Conservation (phyloP, 805 yeast species). For the Wickerhamiella spandovensis region DNA sequence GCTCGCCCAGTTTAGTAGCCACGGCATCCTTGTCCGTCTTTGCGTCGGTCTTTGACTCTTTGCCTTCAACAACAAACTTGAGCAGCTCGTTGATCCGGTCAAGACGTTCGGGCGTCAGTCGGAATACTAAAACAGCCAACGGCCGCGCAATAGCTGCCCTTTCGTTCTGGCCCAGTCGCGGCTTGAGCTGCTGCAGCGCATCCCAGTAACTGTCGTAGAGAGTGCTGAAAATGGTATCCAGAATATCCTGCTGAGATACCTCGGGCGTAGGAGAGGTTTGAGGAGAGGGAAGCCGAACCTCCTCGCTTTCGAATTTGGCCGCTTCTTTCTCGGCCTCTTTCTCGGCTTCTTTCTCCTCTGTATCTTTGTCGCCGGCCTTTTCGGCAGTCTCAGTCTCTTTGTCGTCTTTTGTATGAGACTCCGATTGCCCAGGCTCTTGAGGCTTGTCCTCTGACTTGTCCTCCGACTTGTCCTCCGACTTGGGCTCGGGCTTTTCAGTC, state of each 20-base stretch:
- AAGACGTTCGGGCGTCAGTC: slow-evolving; percentile 1
- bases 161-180: slow-evolving; percentile 10
- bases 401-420: too few species aligned
- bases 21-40: too few species aligned
- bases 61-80: slow-evolving; percentile 4
- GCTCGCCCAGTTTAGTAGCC: neutral
- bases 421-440: too few species aligned
- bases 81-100: slow-evolving; percentile 6
- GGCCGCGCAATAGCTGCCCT: slow-evolving; percentile 7
- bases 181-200: slow-evolving; percentile 12
- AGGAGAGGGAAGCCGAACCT: neutral
- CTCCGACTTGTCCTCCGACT: neutral
- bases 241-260: neutral
- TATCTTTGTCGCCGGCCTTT: slow-evolving; percentile 8
- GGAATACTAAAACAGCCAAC: slow-evolving; percentile 4
- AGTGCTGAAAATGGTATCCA: neutral
- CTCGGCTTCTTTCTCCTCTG: slow-evolving; percentile 11
- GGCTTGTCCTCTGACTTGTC: too few species aligned
- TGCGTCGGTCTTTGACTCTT: neutral
- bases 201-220: slow-evolving; percentile 4
- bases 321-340: slow-evolving; percentile 9
- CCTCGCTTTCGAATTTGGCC: neutral
- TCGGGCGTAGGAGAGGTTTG: neutral
- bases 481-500: slow-evolving; percentile 2
- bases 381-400: too few species aligned